Evolutionary conservation across 1,284 basidiomycete species (phyloP).

Genomic region (Rhodotorula mucilaginosa): DNA sequence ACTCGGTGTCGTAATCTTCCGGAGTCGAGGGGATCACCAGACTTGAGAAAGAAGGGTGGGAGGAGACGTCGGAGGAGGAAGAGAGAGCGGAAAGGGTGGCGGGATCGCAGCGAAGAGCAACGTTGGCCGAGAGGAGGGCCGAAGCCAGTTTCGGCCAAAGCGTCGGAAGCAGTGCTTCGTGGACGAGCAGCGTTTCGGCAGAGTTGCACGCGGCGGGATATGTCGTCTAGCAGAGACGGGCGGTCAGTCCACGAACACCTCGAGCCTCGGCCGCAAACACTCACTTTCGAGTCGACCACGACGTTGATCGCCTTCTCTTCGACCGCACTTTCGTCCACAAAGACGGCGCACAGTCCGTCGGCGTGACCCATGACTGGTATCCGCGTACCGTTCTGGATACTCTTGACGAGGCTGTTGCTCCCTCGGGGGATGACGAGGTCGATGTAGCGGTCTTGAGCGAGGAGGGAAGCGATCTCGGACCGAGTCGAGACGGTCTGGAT

Average conservation of each 20-base stretch:
- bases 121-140: conserved; percentile 66
- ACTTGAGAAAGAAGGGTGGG: conserved; percentile 45
- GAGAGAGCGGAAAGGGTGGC: conserved; percentile 59
- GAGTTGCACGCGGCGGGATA: conserved; percentile 98
- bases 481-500: conserved; percentile 91
- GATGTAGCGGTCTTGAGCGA: conserved; percentile 85
- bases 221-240: conserved; percentile 62
- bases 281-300: conserved; percentile 86
- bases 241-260: background rate
- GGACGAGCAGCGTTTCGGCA: conserved; percentile 83
- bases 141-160: conserved; percentile 77
- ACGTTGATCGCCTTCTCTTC: conserved; percentile 74
- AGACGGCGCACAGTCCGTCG: conserved; percentile 88
- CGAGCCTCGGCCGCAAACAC: conserved; percentile 23
- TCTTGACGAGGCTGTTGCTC: conserved; percentile 82
- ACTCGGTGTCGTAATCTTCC: conserved; percentile 79
- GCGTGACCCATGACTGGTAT: conserved; percentile 99
- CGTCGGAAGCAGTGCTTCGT: conserved; percentile 65
- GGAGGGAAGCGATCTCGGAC: conserved; percentile 82
- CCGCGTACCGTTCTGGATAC: conserved; percentile 82
- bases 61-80: conserved; percentile 45
- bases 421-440: conserved; percentile 96
- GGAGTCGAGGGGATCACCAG: conserved; percentile 45
- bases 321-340: conserved; percentile 79
- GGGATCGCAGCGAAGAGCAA: conserved; percentile 77